Evolutionary conservation across 257 asterid genomes (phyloP).

Genomic region (Solanum peruvianum): DNA sequence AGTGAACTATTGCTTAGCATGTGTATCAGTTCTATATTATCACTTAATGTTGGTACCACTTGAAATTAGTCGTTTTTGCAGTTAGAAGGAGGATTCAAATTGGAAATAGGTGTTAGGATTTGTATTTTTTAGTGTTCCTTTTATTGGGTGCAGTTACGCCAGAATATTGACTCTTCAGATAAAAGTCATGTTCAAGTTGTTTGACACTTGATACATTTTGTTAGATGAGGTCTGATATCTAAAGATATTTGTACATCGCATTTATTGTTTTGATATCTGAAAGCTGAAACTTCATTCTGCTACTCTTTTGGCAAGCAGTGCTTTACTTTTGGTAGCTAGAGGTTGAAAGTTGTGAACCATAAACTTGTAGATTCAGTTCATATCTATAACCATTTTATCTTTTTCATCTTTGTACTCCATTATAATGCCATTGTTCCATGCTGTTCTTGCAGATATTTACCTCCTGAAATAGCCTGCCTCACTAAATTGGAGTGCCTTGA

Average conservation of each 20-base stretch:
- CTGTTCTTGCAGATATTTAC: conserved; percentile 67
- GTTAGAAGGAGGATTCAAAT: neutral
- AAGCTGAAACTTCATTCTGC: neutral
- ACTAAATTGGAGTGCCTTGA: conserved; percentile 67
- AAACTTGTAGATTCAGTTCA: neutral
- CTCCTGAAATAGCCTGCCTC: conserved; percentile 85
- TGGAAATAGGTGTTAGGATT: neutral
- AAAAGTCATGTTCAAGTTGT: neutral
- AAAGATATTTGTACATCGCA: neutral
- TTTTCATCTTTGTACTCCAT: neutral
- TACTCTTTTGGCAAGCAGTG: neutral
- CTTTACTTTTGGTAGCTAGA: neutral
- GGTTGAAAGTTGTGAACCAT: neutral
- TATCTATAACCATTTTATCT: neutral
- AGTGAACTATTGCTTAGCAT: neutral
- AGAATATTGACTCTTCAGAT: neutral
- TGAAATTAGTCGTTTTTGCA: neutral
- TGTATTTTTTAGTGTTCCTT: neutral
- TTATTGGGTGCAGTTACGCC: neutral
- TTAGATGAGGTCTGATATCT: neutral
- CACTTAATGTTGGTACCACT: neutral
- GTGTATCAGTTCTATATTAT: neutral
- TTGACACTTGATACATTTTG: neutral
- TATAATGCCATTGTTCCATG: neutral
- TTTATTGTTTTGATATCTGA: neutral